These are phyloP conservation scores for Aureobasidium sp. DNA, from an alignment of 2,329 filamentous ascomycete genomes.

Conservation along the genomic window DNA sequence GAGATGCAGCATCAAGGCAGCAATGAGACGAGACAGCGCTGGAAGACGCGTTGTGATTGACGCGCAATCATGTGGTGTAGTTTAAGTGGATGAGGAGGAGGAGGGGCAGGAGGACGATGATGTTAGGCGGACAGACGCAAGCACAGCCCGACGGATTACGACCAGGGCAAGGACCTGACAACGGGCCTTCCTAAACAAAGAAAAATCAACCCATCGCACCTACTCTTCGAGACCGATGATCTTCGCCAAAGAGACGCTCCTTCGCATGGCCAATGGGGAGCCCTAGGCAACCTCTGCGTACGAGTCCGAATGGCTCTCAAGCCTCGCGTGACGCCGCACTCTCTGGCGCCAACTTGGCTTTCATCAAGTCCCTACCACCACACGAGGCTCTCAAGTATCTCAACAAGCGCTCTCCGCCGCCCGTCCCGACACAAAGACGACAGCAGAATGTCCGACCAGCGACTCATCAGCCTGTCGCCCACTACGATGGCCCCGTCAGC, in stretches of 20 bases:
- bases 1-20: not conserved
- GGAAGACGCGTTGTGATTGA: not conserved
- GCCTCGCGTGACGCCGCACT: constrained; percentile 35
- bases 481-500: not conserved
- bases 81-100: not conserved
- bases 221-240: not conserved
- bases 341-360: constrained; percentile 43
- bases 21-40: not conserved
- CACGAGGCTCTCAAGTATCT: constrained; percentile 11
- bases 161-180: not conserved
- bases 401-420: constrained; percentile 6
- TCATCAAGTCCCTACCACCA: constrained; percentile 34
- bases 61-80: constrained; percentile 1
- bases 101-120: not conserved
- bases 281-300: constrained; percentile 11
- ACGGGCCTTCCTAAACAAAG: constrained; percentile 1
- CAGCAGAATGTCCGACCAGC: not conserved
- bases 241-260: not conserved
- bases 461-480: not conserved
- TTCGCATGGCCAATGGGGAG: constrained; percentile 11
- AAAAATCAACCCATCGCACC: not conserved
- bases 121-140: not conserved
- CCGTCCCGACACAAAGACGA: not conserved
- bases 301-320: constrained; percentile 15
- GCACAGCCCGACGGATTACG: constrained; percentile 1